These are phyloP conservation scores for Spathaspora passalidarum DNA, from an alignment of 805 yeast species.

Conservation along the genomic window DNA sequence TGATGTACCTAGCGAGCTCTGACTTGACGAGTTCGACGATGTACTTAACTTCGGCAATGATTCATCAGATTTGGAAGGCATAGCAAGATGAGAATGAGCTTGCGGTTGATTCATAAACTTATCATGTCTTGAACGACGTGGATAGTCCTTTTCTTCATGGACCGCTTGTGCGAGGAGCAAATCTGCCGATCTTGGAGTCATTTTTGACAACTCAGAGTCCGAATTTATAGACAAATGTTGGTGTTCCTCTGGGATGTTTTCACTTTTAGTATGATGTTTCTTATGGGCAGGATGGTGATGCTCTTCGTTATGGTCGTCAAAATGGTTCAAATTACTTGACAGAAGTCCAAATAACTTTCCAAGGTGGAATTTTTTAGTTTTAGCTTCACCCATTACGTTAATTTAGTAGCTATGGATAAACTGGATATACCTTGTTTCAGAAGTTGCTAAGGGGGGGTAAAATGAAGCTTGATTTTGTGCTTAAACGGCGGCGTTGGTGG, in stretches of 20 bases:
- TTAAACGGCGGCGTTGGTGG: neutral
- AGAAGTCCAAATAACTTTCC: constrained; percentile 10
- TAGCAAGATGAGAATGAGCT: neutral
- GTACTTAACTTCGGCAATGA: constrained; percentile 6
- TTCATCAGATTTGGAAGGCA: neutral
- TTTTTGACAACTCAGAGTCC: constrained; percentile 6
- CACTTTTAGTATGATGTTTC: constrained; percentile 2
- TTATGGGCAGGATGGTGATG: neutral
- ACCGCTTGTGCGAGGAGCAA: neutral
- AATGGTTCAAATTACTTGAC: constrained; percentile 1
- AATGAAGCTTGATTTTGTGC: neutral
- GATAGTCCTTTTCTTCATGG: neutral
- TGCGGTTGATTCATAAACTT: constrained; percentile 7
- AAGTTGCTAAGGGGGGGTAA: neutral
- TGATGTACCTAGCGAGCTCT: constrained; percentile 6
- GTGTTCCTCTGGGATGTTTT: neutral
- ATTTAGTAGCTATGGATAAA: neutral
- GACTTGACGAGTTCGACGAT: constrained; percentile 3
- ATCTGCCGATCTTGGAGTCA: constrained; percentile 2
- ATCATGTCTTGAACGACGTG: constrained; percentile 3
- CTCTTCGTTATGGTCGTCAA: neutral
- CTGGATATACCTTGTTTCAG: neutral
- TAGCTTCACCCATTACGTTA: constrained; percentile 6
- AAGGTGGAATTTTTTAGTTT: constrained; percentile 6
- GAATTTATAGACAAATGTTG: constrained; percentile 1